Evolutionary conservation across 1,284 basidiomycete genomes (phyloP), one percentile per base, ranked within the genome.

Genomic region (Cutaneotrichosporon cutaneum): DNA sequence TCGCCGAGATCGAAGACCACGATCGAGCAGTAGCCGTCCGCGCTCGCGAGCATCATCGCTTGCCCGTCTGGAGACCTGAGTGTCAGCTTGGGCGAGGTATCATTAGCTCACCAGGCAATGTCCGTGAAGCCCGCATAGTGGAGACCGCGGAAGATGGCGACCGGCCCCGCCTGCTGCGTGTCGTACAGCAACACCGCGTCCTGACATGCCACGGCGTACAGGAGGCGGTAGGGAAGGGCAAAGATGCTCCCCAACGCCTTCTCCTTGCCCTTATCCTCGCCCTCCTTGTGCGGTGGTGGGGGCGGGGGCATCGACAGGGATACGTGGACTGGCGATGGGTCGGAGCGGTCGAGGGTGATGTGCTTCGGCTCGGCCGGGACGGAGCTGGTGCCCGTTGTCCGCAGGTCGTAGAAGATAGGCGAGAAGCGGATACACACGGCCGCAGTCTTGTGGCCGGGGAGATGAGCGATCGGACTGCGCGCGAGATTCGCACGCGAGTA

Each of bases 81-180:
- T 35, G 58, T 60, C 24, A 62, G 60, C 32, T 22, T 16, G 13
- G 13, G 10, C 16, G 16, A 32, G 27, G 30, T 9, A 14, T n/a
- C 4, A 47, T 14, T 22, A 26, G 84, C 90, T 65, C 72, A 95
- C 95, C 95, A 99, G 50, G 89, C 86, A 80, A 97, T 84, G 81
- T 99, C 95, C 1, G 96, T 99, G 74, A 98, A 98, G 70, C 94
- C 92, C 64, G 96, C 92, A 76, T 97, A 99, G 80, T 99, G 95
- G 69, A 99, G 81, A 74, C 96, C 97, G 58, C 90, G 92, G 72
- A 99, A 86, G 72, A 98, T 83, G 76, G 92, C 94, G 48, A 98
- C 85, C 0, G 95, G 96, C 0, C 90, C 87, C 1, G 92, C 85
- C 81, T 99, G 95, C 78, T 99, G 95, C 4, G 95, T 98, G 77